phyloP scores from a whole-genome alignment of 83 land plant species.

The Thuja plicata region DNA sequence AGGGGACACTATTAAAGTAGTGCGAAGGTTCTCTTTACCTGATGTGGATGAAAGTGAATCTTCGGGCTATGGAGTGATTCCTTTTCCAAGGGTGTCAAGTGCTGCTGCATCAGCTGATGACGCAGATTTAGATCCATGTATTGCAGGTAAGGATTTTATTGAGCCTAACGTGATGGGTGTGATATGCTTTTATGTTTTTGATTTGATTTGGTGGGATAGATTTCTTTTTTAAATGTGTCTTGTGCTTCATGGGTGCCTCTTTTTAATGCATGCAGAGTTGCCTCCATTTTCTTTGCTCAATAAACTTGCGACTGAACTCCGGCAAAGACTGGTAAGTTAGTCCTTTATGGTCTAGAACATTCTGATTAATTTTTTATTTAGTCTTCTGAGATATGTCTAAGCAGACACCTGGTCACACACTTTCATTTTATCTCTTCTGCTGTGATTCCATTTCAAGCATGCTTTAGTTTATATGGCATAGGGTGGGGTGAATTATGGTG shows the following conservation, averaged over 20 bases:
- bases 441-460: background rate
- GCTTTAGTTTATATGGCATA: background rate
- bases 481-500: background rate
- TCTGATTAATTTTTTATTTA: background rate
- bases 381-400: background rate
- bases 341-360: background rate
- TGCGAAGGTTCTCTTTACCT: constrained; percentile 87
- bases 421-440: background rate
- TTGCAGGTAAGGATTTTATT: constrained; percentile 39
- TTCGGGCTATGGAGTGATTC: constrained; percentile 59
- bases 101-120: constrained; percentile 92
- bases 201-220: background rate
- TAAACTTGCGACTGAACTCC: constrained; percentile 72
- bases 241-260: background rate
- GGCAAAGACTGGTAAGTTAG: constrained; percentile 65
- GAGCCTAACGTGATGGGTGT: background rate
- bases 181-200: background rate
- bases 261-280: constrained; percentile 51
- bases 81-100: constrained; percentile 85
- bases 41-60: constrained; percentile 59
- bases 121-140: constrained; percentile 84
- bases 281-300: constrained; percentile 79
- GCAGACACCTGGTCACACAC: background rate
- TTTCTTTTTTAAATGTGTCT: background rate
- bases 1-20: constrained; percentile 82